Conservation (phyloP, 2,329 filamentous ascomycete genomes). For the Penicillium sp. region DNA sequence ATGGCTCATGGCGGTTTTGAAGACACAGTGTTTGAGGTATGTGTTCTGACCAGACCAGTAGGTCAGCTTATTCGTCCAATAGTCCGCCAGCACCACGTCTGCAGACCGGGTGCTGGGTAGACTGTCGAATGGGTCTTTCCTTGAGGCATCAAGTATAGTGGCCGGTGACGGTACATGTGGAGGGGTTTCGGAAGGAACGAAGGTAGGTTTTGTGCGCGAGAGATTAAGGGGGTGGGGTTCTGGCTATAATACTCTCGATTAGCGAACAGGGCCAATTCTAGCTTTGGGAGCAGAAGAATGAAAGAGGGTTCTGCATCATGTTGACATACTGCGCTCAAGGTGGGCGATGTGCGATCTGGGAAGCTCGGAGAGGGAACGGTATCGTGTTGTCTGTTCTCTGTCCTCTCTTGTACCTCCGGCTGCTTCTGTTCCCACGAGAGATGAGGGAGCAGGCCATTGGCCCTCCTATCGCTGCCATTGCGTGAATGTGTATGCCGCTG, state of each 20-base stretch:
- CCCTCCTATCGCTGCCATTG: constrained; percentile 22
- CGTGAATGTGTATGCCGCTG: constrained; percentile 33
- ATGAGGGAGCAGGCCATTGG: constrained; percentile 23
- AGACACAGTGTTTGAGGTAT: constrained; percentile 43
- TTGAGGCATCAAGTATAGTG: constrained; percentile 34
- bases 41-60: constrained; percentile 50
- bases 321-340: constrained; percentile 8
- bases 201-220: constrained; percentile 19
- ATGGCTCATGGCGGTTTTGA: constrained; percentile 39
- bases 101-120: constrained; percentile 32
- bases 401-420: constrained; percentile 6
- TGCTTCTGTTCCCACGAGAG: constrained; percentile 33
- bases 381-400: constrained; percentile 1
- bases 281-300: neutral
- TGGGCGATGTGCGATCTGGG: neutral
- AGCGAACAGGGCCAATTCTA: neutral
- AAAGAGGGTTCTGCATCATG: neutral
- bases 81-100: constrained; percentile 39
- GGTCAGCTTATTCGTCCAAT: constrained; percentile 41
- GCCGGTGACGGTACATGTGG: constrained; percentile 28
- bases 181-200: neutral
- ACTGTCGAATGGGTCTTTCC: constrained; percentile 40
- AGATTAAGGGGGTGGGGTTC: constrained; percentile 11
- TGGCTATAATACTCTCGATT: neutral
- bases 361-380: neutral